A percentile compares a stretch with the other conserved stretches of the same genome.
Evolutionary conservation across 768 basidiomycete genomes (phyloP).

Genomic region (Pleurotus giganteus): DNA sequence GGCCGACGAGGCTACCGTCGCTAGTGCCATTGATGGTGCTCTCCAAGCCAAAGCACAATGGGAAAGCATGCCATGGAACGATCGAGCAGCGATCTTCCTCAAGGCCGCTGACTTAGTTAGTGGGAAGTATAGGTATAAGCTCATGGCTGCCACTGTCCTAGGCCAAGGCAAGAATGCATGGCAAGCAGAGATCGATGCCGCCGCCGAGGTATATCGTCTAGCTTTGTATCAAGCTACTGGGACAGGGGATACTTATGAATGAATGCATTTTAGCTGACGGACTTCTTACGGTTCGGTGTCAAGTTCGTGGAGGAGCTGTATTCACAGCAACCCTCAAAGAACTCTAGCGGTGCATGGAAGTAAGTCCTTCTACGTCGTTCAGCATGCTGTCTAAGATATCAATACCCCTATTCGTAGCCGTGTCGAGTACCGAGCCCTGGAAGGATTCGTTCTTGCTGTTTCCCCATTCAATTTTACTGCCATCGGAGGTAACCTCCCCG

Average conservation of each 20-base stretch:
- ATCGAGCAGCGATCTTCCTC: constrained; percentile 96
- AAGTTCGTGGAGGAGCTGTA: constrained; percentile 97
- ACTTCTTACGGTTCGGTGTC: constrained; percentile 96
- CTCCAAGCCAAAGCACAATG: constrained; percentile 84
- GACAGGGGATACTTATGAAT: constrained; percentile 8
- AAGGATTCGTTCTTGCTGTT: constrained; percentile 96
- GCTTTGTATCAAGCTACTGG: not conserved
- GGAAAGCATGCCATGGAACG: constrained; percentile 96
- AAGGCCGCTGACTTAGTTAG: constrained; percentile 96
- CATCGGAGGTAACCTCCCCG: constrained; percentile 93
- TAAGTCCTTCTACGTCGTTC: constrained; percentile 40
- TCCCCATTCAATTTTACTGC: constrained; percentile 99
- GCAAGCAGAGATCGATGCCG: constrained; percentile 99
- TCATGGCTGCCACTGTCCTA: constrained; percentile 95
- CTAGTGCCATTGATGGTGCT: constrained; percentile 82
- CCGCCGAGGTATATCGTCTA: constrained; percentile 81
- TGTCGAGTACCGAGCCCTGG: constrained; percentile 93
- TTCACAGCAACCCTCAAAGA: constrained; percentile 83
- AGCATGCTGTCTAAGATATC: not conserved
- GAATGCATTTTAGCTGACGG: constrained; percentile 52
- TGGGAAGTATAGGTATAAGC: constrained; percentile 93
- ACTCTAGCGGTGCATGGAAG: constrained; percentile 92
- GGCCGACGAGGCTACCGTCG: constrained; percentile 74
- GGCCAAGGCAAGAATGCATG: constrained; percentile 99
- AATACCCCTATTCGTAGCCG: constrained; percentile 51